A percentile compares a stretch with the other conserved stretches of the same genome.
Conservation (phyloP, 768 basidiomycete genomes). For the Hemileccinum impolitum region DNA sequence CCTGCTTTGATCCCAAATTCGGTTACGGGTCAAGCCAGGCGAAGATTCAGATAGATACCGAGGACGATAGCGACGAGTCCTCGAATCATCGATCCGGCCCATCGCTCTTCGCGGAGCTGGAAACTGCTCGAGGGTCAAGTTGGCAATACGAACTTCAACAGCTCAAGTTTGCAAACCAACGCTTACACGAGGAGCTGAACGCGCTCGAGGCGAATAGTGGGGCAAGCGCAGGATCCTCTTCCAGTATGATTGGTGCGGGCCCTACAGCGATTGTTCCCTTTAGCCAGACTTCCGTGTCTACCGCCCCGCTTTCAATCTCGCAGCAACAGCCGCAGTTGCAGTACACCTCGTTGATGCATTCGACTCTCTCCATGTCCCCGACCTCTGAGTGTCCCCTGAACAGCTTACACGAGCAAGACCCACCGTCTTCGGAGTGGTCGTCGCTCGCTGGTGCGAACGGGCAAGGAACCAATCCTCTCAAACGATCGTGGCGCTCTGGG, state of each 20-base stretch:
- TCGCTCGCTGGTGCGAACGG: constrained; percentile 28
- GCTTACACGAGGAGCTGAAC: constrained; percentile 56
- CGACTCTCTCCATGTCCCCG: constrained; percentile 3
- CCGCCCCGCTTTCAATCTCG: not conserved
- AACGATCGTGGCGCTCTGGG: constrained; percentile 27
- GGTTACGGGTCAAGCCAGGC: not conserved
- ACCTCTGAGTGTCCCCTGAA: constrained; percentile 3
- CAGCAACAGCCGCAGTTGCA: constrained; percentile 5
- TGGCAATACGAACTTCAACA: constrained; percentile 96
- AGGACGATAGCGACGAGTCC: constrained; percentile 1
- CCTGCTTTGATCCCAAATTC: not conserved
- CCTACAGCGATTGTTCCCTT: not conserved
- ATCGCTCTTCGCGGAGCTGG: constrained; percentile 73
- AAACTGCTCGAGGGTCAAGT: constrained; percentile 62
- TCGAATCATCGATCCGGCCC: constrained; percentile 16
- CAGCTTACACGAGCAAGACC: constrained; percentile 17
- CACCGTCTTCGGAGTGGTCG: constrained; percentile 24
- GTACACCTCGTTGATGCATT: constrained; percentile 5
- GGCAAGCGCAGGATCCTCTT: not conserved
- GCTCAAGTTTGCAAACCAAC: constrained; percentile 66
- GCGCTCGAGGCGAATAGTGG: constrained; percentile 32
- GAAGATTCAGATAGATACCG: not conserved
- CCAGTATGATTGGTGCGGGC: not conserved
- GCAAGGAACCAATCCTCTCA: constrained; percentile 17
- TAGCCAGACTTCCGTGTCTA: not conserved